Conservation (phyloP, 768 basidiomycete species). For the Lentinula aciculospora region DNA sequence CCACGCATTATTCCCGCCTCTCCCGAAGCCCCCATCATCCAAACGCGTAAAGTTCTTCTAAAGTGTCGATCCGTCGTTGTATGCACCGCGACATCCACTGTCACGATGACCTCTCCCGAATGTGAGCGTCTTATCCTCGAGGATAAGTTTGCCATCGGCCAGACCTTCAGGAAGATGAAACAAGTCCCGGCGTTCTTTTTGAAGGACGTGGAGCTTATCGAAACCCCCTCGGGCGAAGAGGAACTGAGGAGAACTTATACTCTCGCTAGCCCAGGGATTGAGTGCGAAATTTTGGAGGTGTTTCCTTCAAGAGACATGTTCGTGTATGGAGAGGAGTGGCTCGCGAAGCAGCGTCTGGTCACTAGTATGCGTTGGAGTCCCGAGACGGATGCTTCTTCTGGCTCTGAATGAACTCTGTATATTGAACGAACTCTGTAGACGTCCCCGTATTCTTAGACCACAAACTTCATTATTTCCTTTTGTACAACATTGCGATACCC, state of each 20-base stretch:
- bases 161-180: slow-evolving; percentile 54
- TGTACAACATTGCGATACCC: not conserved
- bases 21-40: slow-evolving; percentile 45
- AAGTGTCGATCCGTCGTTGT: slow-evolving; percentile 47
- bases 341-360: not conserved
- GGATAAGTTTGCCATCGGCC: slow-evolving; percentile 64
- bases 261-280: slow-evolving; percentile 50
- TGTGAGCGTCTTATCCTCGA: slow-evolving; percentile 63
- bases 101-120: slow-evolving; percentile 50
- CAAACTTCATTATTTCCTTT: not conserved
- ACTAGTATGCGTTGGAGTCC: not conserved
- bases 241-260: slow-evolving; percentile 53
- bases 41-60: slow-evolving; percentile 62
- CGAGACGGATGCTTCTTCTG: not conserved
- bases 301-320: slow-evolving; percentile 72
- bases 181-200: slow-evolving; percentile 48
- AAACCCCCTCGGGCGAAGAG: slow-evolving; percentile 14
- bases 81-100: slow-evolving; percentile 62
- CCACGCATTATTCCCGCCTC: slow-evolving; percentile 30
- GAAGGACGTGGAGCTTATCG: slow-evolving; percentile 13
- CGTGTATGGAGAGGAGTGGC: slow-evolving; percentile 45
- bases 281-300: slow-evolving; percentile 64
- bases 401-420: not conserved
- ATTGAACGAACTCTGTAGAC: not conserved
- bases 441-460: not conserved